Evolutionary conservation across 495 filamentous ascomycete genomes (phyloP), one percentile per base, ranked within the genome.

Genomic region (Penicillium turbatum): DNA sequence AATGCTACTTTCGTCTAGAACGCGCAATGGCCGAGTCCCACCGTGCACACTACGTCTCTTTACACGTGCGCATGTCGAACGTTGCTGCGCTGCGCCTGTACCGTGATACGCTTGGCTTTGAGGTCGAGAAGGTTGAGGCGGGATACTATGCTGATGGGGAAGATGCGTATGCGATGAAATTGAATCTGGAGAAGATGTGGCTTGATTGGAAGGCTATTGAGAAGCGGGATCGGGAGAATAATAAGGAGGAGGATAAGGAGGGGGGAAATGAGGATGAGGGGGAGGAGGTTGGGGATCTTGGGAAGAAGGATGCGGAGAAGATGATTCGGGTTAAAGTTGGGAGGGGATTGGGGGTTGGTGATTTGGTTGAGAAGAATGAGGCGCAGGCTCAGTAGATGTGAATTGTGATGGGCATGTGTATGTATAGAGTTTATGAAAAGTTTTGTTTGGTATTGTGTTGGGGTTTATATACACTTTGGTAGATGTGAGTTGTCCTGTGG

Each of bases 101-200:
- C 79, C 86, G 88, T 56, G 89, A 96, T 62, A 97, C 92, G 1
- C 81, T 98, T 1, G 86, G 88, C 39, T 98, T 98, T 77, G 83
- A 88, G 67, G 86, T 88, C 47, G 90, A 95, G 57, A 93, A 90
- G 71, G 83, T 89, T 12, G 93, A 97, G 75, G 64, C 78, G 57
- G 96, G 93, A 71, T 98, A 98, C 83, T 98, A 98, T 67, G 93
- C 93, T 36, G 93, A 97, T 72, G 92, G 91, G 43, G 93, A 98
- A 74, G 92, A 98, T 78, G 93, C 93, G 32, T 95, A 85, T 65
- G 86, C 84, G 59, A 98, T 98, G 93, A 85, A 83, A 60, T 85
- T 92, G 69, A 88, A 97, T 62, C 76, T 98, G 38, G 72, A 77
- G 27, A 76, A 79, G 49, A 78, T 92, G 60, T 75, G 69, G 70